These are phyloP conservation scores for Backusella luteola DNA, from an alignment of 192 early-diverging fungal species.

Conservation along the genomic window DNA sequence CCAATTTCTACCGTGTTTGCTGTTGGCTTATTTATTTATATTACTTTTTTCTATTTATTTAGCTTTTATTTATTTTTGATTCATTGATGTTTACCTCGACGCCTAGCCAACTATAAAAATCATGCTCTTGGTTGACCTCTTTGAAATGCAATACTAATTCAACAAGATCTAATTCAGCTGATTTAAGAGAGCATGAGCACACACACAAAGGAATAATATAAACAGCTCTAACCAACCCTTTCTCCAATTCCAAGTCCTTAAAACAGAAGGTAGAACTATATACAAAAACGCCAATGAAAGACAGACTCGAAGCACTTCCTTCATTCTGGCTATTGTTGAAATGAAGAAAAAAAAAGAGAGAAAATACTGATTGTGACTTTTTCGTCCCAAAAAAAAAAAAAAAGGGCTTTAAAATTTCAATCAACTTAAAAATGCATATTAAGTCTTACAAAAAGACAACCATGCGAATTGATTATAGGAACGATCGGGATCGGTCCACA, in stretches of 20 bases:
- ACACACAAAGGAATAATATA: background rate
- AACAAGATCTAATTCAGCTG: background rate
- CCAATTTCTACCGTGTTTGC: background rate
- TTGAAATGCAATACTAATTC: background rate
- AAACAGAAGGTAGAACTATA: background rate
- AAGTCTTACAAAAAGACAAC: background rate
- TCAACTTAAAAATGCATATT: background rate
- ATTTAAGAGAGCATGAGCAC: background rate
- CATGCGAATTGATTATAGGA: background rate
- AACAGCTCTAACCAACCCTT: background rate
- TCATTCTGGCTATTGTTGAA: background rate
- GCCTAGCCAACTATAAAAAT: slow-evolving; percentile 12
- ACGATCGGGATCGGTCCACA: background rate
- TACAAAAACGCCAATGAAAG: background rate
- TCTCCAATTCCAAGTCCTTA: slow-evolving; percentile 14
- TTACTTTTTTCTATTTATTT: slow-evolving; percentile 2
- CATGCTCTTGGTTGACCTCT: background rate
- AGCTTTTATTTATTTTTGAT: background rate
- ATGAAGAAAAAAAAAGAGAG: background rate
- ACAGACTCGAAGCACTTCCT: background rate
- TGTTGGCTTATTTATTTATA: background rate
- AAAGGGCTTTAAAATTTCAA: background rate
- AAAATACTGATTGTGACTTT: background rate
- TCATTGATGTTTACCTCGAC: background rate
- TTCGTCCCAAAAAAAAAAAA: background rate